Evolutionary conservation across 2,329 filamentous ascomycete species (phyloP).

Genomic region (Ustilaginoidea virens): DNA sequence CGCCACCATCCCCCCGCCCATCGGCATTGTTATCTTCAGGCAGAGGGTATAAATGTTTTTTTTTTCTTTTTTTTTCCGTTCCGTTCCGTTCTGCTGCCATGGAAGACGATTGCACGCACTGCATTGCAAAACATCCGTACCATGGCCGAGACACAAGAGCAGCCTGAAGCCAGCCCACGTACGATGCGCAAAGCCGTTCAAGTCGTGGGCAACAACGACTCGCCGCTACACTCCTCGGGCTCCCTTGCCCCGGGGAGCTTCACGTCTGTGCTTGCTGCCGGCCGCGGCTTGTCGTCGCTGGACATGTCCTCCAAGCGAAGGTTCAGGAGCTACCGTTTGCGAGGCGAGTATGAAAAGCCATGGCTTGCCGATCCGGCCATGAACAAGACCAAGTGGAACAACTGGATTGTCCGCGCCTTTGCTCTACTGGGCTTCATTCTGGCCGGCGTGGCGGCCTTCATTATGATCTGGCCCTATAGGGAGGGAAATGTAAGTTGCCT

Average conservation of each 20-base stretch:
- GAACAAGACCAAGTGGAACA: constrained; percentile 19
- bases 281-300: constrained; percentile 1
- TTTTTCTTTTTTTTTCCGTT: too few species aligned
- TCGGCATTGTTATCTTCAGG: too few species aligned
- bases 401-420: constrained; percentile 17
- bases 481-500: constrained; percentile 8
- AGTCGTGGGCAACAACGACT: neutral
- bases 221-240: too few species aligned
- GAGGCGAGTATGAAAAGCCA: constrained; percentile 20
- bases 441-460: constrained; percentile 18
- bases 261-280: too few species aligned
- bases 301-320: constrained; percentile 5
- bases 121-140: neutral
- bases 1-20: too few species aligned
- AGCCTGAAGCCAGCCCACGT: neutral
- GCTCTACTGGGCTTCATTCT: constrained; percentile 17
- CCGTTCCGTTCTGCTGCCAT: too few species aligned
- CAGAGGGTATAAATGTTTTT: too few species aligned
- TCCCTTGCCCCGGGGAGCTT: too few species aligned
- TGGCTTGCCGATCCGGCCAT: constrained; percentile 19
- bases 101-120: neutral
- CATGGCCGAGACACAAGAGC: neutral
- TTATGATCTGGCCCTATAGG: constrained; percentile 13
- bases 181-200: neutral
- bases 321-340: constrained; percentile 20